These are phyloP conservation scores for Candida yuanshanica DNA, from an alignment of 805 yeast genomes.

Conservation along the genomic window DNA sequence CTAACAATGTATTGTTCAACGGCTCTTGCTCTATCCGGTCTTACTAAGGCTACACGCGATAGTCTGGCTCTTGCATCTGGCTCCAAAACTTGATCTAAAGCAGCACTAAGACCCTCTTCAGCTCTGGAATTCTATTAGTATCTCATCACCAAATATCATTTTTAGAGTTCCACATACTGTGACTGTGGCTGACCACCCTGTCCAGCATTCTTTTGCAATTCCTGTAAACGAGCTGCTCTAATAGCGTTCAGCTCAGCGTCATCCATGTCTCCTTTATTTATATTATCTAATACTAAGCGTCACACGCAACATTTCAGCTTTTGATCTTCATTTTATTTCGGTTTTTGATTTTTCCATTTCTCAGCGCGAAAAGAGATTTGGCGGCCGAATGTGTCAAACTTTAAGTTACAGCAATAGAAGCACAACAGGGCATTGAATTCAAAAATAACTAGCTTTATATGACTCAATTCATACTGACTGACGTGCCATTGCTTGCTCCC, in stretches of 20 bases:
- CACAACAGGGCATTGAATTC: background rate
- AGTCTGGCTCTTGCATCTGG: constrained; percentile 84
- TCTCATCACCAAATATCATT: too few species aligned
- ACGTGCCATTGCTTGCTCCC: constrained; percentile 21
- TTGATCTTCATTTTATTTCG: too few species aligned
- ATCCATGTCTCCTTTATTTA: constrained; percentile 47
- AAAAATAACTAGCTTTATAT: too few species aligned
- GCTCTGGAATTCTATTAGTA: too few species aligned
- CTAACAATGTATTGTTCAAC: constrained; percentile 77
- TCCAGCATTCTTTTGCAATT: constrained; percentile 58
- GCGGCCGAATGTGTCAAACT: too few species aligned
- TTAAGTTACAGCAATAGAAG: too few species aligned
- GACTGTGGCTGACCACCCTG: constrained; percentile 18
- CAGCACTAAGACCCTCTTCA: constrained; percentile 14
- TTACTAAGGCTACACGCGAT: constrained; percentile 79
- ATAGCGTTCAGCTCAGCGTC: constrained; percentile 84
- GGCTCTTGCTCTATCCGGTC: constrained; percentile 85
- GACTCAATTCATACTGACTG: constrained; percentile 6
- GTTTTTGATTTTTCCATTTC: too few species aligned
- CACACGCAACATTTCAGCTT: too few species aligned
- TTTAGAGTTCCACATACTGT: constrained; percentile 7
- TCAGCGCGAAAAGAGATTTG: too few species aligned
- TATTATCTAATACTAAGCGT: too few species aligned
- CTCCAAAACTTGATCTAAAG: constrained; percentile 65
- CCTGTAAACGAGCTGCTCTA: constrained; percentile 86